phyloP scores from a whole-genome alignment of 2,329 filamentous ascomycete genomes.

The Dactylellina cionopaga region DNA sequence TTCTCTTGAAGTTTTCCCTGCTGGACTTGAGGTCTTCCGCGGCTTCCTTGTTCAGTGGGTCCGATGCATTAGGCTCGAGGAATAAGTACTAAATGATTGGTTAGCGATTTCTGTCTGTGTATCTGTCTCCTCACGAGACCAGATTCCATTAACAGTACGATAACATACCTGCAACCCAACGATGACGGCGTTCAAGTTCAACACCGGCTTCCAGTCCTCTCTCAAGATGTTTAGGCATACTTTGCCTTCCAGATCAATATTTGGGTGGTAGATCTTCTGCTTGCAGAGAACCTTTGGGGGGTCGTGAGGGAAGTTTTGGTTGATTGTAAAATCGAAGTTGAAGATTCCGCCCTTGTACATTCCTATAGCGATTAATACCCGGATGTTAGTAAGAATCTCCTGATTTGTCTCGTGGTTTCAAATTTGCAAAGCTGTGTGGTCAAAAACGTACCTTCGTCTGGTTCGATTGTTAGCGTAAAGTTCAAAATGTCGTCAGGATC shows the following conservation, averaged over 20 bases:
- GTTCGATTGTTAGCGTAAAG: constrained; percentile 82
- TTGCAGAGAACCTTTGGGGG: constrained; percentile 96
- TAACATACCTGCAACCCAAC: constrained; percentile 82
- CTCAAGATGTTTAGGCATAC: constrained; percentile 96
- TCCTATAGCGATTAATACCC: constrained; percentile 62
- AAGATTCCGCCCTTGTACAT: constrained; percentile 90
- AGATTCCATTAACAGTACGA: background rate
- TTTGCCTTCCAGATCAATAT: constrained; percentile 97
- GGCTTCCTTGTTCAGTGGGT: constrained; percentile 98
- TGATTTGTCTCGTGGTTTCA: background rate
- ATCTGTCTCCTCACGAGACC: too few species aligned
- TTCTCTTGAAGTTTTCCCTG: constrained; percentile 88
- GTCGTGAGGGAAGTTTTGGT: constrained; percentile 95
- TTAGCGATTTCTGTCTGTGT: background rate
- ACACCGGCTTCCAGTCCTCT: constrained; percentile 98
- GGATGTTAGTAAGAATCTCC: background rate
- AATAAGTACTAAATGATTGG: constrained; percentile 79
- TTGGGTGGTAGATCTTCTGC: constrained; percentile 99
- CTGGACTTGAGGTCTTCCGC: constrained; percentile 89
- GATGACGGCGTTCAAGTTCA: constrained; percentile 96
- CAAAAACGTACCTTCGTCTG: constrained; percentile 77
- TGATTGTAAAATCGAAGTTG: constrained; percentile 89
- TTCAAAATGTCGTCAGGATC: constrained; percentile 87
- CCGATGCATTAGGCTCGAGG: constrained; percentile 94
- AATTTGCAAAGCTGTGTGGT: background rate